Percentiles rank a stretch among this genome's conserved stretches.
phyloP scores from a whole-genome alignment of 768 basidiomycete species.

The Suillus bovinus region DNA sequence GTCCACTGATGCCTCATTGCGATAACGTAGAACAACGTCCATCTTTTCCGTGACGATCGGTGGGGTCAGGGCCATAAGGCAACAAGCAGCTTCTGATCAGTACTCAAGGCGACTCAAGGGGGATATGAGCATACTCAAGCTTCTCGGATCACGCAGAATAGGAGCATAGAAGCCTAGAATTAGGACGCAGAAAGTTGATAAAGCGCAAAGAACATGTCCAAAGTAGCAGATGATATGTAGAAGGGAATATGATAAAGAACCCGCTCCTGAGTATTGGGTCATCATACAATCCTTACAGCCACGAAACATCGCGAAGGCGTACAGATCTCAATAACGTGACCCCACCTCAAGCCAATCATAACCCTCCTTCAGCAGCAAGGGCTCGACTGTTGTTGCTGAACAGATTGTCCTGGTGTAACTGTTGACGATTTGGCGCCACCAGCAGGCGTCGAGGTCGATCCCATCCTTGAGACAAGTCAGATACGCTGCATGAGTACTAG shows the following conservation, averaged over 20 bases:
- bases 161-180: constrained; percentile 3
- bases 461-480: constrained; percentile 59
- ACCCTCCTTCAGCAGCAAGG: constrained; percentile 71
- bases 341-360: constrained; percentile 18
- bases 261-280: constrained; percentile 32
- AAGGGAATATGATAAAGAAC: constrained; percentile 35
- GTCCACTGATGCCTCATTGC: neutral
- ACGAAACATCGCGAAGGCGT: constrained; percentile 25
- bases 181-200: constrained; percentile 10
- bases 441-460: constrained; percentile 72
- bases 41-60: neutral
- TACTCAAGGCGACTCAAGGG: neutral
- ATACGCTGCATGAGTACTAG: neutral
- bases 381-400: constrained; percentile 70
- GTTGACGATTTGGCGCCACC: constrained; percentile 81
- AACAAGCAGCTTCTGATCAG: neutral
- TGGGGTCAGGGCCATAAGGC: constrained; percentile 1
- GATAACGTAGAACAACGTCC: neutral
- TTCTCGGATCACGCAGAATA: neutral
- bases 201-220: constrained; percentile 19
- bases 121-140: neutral
- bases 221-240: constrained; percentile 11
- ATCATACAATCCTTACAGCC: constrained; percentile 21
- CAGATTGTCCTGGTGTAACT: constrained; percentile 81
- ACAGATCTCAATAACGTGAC: constrained; percentile 17